A percentile compares a stretch with the other conserved stretches of the same genome.
phyloP scores from a whole-genome alignment of 2,329 filamentous ascomycete species.

The Tolypocladium tundrense region DNA sequence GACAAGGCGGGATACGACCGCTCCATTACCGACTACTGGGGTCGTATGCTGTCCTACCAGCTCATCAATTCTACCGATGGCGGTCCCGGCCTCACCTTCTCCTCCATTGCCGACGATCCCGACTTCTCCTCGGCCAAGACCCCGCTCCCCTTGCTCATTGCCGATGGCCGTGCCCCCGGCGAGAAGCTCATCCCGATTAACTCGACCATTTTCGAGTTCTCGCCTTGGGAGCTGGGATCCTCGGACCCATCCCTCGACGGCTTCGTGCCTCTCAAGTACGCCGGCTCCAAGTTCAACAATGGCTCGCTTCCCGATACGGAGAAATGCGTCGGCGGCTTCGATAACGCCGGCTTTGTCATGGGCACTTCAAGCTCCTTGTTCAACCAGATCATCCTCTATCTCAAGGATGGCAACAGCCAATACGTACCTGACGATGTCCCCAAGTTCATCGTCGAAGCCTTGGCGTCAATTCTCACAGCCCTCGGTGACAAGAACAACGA shows the following conservation, averaged over 20 bases:
- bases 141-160: slow-evolving; percentile 40
- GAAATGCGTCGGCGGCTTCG: slow-evolving; percentile 51
- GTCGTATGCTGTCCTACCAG: slow-evolving; percentile 76
- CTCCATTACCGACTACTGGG: slow-evolving; percentile 84
- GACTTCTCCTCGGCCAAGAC: slow-evolving; percentile 29
- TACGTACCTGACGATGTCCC: slow-evolving; percentile 41
- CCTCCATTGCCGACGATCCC: slow-evolving; percentile 45
- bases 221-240: slow-evolving; percentile 55
- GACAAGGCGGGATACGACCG: slow-evolving; percentile 34
- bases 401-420: slow-evolving; percentile 37
- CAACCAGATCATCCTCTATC: slow-evolving; percentile 61
- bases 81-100: slow-evolving; percentile 70
- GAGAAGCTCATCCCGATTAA: slow-evolving; percentile 37
- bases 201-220: slow-evolving; percentile 55
- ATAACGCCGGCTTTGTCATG: slow-evolving; percentile 72
- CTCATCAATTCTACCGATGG: slow-evolving; percentile 68
- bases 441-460: slow-evolving; percentile 29
- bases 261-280: slow-evolving; percentile 49
- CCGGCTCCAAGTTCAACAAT: slow-evolving; percentile 46
- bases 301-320: slow-evolving; percentile 37
- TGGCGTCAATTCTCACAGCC: slow-evolving; percentile 38
- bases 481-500: slow-evolving; percentile 58
- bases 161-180: slow-evolving; percentile 35
- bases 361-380: slow-evolving; percentile 75
- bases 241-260: slow-evolving; percentile 50